Conservation (phyloP, 495 filamentous ascomycete genomes). For the Podospora fimiseda region DNA sequence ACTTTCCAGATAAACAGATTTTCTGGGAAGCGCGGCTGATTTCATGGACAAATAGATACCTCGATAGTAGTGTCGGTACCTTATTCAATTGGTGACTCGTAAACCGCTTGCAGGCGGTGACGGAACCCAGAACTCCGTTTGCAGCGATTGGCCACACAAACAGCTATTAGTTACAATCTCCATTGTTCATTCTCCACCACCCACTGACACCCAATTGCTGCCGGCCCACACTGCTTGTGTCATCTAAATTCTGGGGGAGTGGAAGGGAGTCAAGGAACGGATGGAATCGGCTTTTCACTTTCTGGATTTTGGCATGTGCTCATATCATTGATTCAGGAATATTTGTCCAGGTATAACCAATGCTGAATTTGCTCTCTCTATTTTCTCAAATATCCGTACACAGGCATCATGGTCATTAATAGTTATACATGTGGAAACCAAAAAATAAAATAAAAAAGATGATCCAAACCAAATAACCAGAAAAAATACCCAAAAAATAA, state of each 20-base stretch:
- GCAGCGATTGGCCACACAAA: background rate
- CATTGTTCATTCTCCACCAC: background rate
- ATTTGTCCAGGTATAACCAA: background rate
- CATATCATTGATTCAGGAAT: background rate
- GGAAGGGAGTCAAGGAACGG: no score
- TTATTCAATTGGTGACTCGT: background rate
- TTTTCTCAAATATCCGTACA: background rate
- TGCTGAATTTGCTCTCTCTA: background rate
- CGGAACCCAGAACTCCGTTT: background rate
- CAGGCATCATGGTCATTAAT: background rate
- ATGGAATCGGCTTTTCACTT: no score
- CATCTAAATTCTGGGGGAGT: background rate
- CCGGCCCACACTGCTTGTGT: background rate
- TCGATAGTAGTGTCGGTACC: no score
- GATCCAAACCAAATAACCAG: background rate
- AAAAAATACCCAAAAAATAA: background rate
- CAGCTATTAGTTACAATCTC: no score
- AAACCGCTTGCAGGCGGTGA: background rate
- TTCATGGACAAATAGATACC: no score
- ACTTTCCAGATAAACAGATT: background rate
- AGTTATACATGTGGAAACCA: background rate
- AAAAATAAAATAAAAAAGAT: constrained; percentile 1
- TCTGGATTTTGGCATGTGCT: background rate
- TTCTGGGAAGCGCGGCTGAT: background rate
- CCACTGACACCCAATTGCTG: background rate